These are phyloP conservation scores for Hypomyces perniciosus DNA, from an alignment of 2,329 filamentous ascomycete species.

Conservation along the genomic window DNA sequence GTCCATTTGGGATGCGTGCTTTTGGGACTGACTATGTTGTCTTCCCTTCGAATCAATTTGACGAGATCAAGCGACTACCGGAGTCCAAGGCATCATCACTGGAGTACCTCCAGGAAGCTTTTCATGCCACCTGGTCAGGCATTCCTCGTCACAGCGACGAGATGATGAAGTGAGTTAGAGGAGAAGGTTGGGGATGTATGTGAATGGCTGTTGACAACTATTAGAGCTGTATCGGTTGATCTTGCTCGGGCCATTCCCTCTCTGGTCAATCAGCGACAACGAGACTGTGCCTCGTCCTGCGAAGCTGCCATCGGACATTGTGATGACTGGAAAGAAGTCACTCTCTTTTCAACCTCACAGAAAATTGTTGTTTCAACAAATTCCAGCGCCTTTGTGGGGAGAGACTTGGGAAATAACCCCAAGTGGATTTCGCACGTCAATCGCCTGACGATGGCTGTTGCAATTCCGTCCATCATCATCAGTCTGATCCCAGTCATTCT, in stretches of 20 bases:
- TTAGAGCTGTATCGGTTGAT: not conserved
- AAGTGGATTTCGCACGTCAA: not conserved
- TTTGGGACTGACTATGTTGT: not conserved
- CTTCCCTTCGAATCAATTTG: not conserved
- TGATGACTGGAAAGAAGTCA: not conserved
- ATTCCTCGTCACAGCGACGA: not conserved
- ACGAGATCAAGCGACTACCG: conserved; percentile 4
- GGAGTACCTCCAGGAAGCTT: not conserved
- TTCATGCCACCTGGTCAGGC: conserved; percentile 1
- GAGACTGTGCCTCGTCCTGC: not conserved
- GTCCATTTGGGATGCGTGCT: not conserved
- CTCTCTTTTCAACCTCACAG: not conserved
- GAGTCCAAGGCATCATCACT: not conserved
- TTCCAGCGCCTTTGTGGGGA: not conserved
- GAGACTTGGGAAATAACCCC: not conserved
- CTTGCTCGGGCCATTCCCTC: conserved; percentile 1
- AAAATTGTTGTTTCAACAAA: not conserved
- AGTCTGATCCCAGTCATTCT: not conserved
- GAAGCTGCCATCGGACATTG: not conserved
- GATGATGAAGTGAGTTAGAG: not conserved
- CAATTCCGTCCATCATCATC: not conserved
- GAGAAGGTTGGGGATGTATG: not conserved
- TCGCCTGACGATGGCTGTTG: not conserved
- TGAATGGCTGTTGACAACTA: not conserved
- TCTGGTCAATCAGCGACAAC: not conserved